These are phyloP conservation scores for Trichoderma breve DNA, from an alignment of 2,329 filamentous ascomycete genomes.

Conservation along the genomic window DNA sequence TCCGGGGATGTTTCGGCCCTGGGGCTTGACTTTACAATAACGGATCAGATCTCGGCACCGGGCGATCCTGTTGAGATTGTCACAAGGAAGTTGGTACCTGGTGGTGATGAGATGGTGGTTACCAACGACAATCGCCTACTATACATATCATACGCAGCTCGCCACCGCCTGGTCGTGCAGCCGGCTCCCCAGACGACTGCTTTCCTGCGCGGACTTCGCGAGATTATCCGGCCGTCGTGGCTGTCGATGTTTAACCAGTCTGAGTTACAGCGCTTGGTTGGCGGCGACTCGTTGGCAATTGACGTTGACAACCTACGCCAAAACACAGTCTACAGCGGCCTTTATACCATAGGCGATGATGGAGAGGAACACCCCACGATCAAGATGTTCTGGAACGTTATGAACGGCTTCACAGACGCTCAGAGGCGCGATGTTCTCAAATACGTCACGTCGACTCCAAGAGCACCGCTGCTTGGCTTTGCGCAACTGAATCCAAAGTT, in stretches of 20 bases:
- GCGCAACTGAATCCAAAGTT: constrained; percentile 80
- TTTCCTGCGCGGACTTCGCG: constrained; percentile 80
- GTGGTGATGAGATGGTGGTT: constrained; percentile 73
- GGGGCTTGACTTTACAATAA: constrained; percentile 83
- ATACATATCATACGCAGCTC: constrained; percentile 91
- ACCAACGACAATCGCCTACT: constrained; percentile 89
- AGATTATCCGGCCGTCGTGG: constrained; percentile 90
- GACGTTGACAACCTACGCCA: constrained; percentile 80
- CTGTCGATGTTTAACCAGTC: constrained; percentile 98
- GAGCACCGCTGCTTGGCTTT: constrained; percentile 87
- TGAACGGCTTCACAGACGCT: constrained; percentile 70
- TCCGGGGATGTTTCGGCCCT: constrained; percentile 69
- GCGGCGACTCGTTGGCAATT: constrained; percentile 81
- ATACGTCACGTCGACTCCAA: constrained; percentile 90
- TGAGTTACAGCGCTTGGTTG: constrained; percentile 89
- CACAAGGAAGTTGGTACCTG: constrained; percentile 71
- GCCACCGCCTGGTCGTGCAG: constrained; percentile 80
- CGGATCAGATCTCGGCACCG: constrained; percentile 59
- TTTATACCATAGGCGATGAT: constrained; percentile 89
- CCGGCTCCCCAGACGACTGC: constrained; percentile 78
- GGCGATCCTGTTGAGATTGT: constrained; percentile 56
- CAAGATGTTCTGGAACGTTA: constrained; percentile 85
- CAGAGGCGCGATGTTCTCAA: constrained; percentile 86
- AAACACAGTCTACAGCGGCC: constrained; percentile 83
- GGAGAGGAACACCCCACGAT: constrained; percentile 81